phyloP scores from a whole-genome alignment of 768 basidiomycete genomes.

The Agaricus blazei region DNA sequence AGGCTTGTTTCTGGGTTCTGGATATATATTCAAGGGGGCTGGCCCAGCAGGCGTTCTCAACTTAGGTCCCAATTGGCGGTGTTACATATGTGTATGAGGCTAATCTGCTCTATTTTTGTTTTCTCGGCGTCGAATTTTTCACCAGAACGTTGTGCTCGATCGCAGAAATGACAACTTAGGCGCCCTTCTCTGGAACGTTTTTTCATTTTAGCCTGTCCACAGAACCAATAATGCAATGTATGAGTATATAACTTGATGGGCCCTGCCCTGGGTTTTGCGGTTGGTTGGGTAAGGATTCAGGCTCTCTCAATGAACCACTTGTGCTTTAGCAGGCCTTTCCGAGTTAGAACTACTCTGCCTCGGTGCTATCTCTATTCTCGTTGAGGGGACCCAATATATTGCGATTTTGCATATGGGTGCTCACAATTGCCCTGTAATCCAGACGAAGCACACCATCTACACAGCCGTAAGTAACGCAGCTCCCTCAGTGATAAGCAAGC shows the following conservation, averaged over 20 bases:
- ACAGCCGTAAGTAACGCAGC: slow-evolving; percentile 31
- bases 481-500: neutral
- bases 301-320: neutral
- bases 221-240: neutral
- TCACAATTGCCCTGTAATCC: slow-evolving; percentile 21
- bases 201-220: slow-evolving; percentile 54
- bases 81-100: slow-evolving; percentile 57
- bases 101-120: neutral
- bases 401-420: slow-evolving; percentile 18
- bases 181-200: slow-evolving; percentile 75
- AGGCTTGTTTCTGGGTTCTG: slow-evolving; percentile 70
- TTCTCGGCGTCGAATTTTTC: neutral
- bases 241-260: slow-evolving; percentile 35
- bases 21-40: slow-evolving; percentile 50
- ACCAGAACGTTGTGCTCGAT: slow-evolving; percentile 56
- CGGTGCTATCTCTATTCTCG: slow-evolving; percentile 10
- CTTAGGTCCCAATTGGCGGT: slow-evolving; percentile 59
- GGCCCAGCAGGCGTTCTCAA: slow-evolving; percentile 65
- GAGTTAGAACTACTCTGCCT: slow-evolving; percentile 39
- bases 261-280: slow-evolving; percentile 53
- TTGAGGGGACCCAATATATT: neutral
- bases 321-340: neutral
- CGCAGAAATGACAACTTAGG: slow-evolving; percentile 78
- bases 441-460: slow-evolving; percentile 51
- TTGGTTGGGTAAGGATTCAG: slow-evolving; percentile 43